These are phyloP conservation scores for Phaeotremella fagi DNA, from an alignment of 768 basidiomycete genomes.

Conservation along the genomic window DNA sequence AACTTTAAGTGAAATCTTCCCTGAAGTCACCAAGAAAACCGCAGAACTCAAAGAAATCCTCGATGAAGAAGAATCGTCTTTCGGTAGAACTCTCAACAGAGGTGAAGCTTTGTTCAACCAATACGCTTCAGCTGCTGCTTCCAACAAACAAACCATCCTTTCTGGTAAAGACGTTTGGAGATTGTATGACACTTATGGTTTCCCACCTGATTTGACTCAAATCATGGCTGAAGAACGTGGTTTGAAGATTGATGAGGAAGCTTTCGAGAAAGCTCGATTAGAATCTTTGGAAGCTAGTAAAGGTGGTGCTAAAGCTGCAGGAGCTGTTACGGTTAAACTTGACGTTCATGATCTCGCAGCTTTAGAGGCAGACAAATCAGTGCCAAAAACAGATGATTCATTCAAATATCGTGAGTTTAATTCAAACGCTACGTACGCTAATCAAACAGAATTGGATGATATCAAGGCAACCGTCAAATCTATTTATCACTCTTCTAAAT, in stretches of 20 bases:
- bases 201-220: slow-evolving; percentile 91
- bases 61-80: slow-evolving; percentile 95
- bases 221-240: slow-evolving; percentile 95
- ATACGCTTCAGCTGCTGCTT: slow-evolving; percentile 66
- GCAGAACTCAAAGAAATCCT: slow-evolving; percentile 88
- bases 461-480: slow-evolving; percentile 70
- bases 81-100: slow-evolving; percentile 92
- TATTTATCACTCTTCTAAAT: slow-evolving; percentile 75
- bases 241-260: slow-evolving; percentile 73
- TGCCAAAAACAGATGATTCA: slow-evolving; percentile 90
- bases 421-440: neutral
- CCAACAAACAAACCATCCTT: slow-evolving; percentile 62
- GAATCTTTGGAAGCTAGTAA: slow-evolving; percentile 89
- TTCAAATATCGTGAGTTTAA: slow-evolving; percentile 72
- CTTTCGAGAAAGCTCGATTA: slow-evolving; percentile 83
- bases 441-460: slow-evolving; percentile 64
- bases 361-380: slow-evolving; percentile 67
- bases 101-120: slow-evolving; percentile 94
- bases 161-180: slow-evolving; percentile 93
- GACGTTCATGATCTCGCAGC: slow-evolving; percentile 91
- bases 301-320: slow-evolving; percentile 62
- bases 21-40: slow-evolving; percentile 78
- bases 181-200: slow-evolving; percentile 95
- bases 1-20: slow-evolving; percentile 82
- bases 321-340: slow-evolving; percentile 65